Evolutionary conservation across 176 grass and related monocot genomes (phyloP).

Genomic region (Zoysia japonica): DNA sequence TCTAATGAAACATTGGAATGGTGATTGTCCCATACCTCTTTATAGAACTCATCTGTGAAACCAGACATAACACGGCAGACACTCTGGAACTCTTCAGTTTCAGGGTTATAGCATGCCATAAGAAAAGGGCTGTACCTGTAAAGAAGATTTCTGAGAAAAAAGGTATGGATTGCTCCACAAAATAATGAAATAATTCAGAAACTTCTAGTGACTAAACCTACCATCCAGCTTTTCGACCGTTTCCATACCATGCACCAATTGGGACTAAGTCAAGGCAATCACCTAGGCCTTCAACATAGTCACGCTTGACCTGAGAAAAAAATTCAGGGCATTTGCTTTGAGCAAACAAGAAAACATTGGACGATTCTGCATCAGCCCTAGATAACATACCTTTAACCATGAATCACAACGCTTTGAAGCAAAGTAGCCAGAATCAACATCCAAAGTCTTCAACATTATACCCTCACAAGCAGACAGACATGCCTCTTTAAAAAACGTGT

Average conservation of each 20-base stretch:
- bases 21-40: slow-evolving; percentile 62
- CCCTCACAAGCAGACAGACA: slow-evolving; percentile 88
- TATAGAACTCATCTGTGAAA: slow-evolving; percentile 92
- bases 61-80: slow-evolving; percentile 95
- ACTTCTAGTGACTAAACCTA: slow-evolving; percentile 34
- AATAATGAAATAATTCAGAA: slow-evolving; percentile 4
- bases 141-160: slow-evolving; percentile 21
- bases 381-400: slow-evolving; percentile 69
- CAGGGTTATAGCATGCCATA: slow-evolving; percentile 97
- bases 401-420: slow-evolving; percentile 85
- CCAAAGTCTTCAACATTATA: slow-evolving; percentile 94
- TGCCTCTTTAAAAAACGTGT: slow-evolving; percentile 72
- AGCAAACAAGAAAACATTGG: slow-evolving; percentile 34
- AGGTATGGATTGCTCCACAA: slow-evolving; percentile 3
- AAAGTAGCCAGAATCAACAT: slow-evolving; percentile 86
- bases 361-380: not conserved
- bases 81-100: slow-evolving; percentile 90
- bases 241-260: slow-evolving; percentile 93
- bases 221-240: slow-evolving; percentile 95
- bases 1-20: not conserved
- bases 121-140: slow-evolving; percentile 96
- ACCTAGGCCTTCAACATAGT: slow-evolving; percentile 92
- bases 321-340: slow-evolving; percentile 15
- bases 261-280: slow-evolving; percentile 90
- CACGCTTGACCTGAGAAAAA: slow-evolving; percentile 75